A percentile compares a stretch with the other conserved stretches of the same genome.
Evolutionary conservation across 2,329 filamentous ascomycete species (phyloP).

Genomic region (Aspergillus sp.): DNA sequence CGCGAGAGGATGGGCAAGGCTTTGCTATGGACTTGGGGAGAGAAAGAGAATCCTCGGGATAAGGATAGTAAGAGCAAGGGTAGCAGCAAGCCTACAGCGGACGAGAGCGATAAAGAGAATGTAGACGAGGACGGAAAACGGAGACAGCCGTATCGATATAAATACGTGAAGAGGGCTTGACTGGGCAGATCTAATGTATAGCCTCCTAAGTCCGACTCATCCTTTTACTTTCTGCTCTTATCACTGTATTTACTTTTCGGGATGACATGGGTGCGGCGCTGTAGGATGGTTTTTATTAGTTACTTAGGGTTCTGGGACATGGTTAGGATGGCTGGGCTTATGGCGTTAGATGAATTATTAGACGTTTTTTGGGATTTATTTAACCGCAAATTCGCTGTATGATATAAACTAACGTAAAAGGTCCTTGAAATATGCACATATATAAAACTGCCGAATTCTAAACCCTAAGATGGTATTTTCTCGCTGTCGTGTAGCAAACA

Average conservation of each 20-base stretch:
- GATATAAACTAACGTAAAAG: background rate
- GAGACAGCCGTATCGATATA: constrained; percentile 40
- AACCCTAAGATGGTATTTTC: background rate
- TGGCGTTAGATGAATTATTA: background rate
- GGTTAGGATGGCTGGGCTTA: background rate
- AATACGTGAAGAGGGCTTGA: constrained; percentile 26
- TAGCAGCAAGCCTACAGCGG: constrained; percentile 12
- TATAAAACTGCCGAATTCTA: background rate
- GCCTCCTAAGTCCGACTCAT: background rate
- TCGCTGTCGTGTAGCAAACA: background rate
- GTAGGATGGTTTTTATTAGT: background rate
- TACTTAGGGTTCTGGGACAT: background rate
- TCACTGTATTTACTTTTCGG: background rate
- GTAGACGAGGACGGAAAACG: constrained; percentile 24
- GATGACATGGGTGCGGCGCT: background rate
- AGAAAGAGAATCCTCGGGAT: constrained; percentile 37
- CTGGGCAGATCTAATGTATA: background rate
- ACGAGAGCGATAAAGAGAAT: constrained; percentile 22
- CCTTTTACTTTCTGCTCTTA: background rate
- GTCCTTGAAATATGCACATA: background rate
- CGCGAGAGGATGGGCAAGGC: constrained; percentile 41
- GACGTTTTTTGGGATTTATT: background rate
- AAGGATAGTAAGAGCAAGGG: constrained; percentile 16
- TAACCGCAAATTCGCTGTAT: background rate
- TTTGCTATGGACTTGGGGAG: constrained; percentile 42